Evolutionary conservation across 768 basidiomycete genomes (phyloP).

Genomic region (Trametes cingulata): DNA sequence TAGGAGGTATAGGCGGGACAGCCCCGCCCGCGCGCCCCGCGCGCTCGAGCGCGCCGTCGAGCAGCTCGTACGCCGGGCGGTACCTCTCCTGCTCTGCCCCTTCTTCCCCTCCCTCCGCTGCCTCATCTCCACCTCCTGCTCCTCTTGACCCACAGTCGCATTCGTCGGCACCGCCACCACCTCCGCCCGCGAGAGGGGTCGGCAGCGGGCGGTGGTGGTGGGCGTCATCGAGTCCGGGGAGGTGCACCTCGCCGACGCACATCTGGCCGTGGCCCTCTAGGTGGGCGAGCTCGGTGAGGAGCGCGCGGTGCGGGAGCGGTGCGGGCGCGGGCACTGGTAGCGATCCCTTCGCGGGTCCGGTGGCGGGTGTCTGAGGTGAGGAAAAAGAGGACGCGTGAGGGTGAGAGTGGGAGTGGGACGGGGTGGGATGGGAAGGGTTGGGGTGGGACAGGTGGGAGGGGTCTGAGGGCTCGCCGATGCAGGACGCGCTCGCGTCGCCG

Average conservation of each 20-base stretch:
- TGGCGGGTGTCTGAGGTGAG: no score
- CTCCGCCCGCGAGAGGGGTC: no score
- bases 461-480: slow-evolving; percentile 14
- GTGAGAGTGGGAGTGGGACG: no score
- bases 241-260: slow-evolving; percentile 2
- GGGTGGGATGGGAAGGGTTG: no score
- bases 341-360: no score
- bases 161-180: slow-evolving; percentile 23
- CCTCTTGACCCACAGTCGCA: not conserved
- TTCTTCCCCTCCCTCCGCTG: not conserved
- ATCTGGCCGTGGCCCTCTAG: not conserved
- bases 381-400: no score
- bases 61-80: slow-evolving; percentile 78
- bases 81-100: slow-evolving; percentile 53
- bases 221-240: not conserved
- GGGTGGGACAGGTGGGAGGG: no score
- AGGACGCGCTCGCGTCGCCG: slow-evolving; percentile 3
- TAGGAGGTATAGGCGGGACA: not conserved
- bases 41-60: slow-evolving; percentile 73
- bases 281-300: slow-evolving; percentile 13
- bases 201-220: not conserved
- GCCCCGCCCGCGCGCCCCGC: slow-evolving; percentile 54
- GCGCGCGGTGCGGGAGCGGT: slow-evolving; percentile 20
- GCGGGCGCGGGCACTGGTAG: not conserved
- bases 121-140: not conserved